phyloP scores from a whole-genome alignment of 345 rosid species.

The Theobroma cacao region DNA sequence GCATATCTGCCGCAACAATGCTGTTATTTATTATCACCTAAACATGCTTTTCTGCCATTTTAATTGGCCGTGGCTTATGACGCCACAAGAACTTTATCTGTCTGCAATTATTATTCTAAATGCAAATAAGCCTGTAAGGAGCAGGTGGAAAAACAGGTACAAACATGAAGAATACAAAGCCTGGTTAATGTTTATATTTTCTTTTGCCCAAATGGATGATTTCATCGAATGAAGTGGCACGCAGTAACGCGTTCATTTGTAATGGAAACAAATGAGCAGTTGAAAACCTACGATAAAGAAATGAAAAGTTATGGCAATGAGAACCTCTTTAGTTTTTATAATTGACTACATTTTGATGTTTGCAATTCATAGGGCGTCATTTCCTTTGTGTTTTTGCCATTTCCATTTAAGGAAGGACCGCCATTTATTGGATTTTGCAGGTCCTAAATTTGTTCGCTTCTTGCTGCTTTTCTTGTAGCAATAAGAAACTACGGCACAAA shows the following conservation, averaged over 20 bases:
- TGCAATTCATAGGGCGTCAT: neutral
- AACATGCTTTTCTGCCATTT: neutral
- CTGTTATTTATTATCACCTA: neutral
- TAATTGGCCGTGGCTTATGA: neutral
- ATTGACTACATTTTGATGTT: neutral
- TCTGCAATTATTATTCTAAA: neutral
- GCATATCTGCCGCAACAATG: neutral
- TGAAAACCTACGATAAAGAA: neutral
- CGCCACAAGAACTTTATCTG: neutral
- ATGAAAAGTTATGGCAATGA: neutral
- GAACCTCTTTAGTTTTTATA: neutral
- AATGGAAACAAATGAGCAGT: conserved; percentile 5
- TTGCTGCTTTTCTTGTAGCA: neutral
- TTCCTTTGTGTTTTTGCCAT: neutral
- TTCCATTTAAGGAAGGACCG: neutral
- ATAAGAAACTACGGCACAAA: neutral
- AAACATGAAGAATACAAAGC: neutral
- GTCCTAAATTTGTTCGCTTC: neutral
- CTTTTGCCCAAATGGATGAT: neutral
- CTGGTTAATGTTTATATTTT: neutral
- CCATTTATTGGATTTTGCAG: neutral
- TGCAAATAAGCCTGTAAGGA: neutral
- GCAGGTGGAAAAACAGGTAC: neutral
- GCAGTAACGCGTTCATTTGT: neutral
- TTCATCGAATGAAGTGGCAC: conserved; percentile 2